Percentiles rank a stretch among this genome's conserved stretches.
phyloP scores from a whole-genome alignment of 257 asterid species.

The Leonotis leonurus region DNA sequence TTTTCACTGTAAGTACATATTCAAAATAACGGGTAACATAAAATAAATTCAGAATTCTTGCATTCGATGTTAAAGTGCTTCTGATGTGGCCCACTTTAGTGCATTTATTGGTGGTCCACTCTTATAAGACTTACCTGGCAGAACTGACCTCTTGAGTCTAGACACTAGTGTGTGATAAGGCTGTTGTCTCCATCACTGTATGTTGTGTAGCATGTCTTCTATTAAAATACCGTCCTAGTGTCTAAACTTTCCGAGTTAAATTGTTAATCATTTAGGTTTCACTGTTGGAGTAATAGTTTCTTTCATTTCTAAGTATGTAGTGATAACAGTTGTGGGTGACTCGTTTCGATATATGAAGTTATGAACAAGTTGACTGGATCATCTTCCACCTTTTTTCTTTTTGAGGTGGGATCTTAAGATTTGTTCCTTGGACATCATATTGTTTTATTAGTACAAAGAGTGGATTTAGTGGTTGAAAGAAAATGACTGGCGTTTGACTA shows the following conservation, averaged over 20 bases:
- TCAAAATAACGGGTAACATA: too few species aligned
- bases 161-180: neutral
- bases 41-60: too few species aligned
- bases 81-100: neutral
- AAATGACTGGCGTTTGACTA: neutral
- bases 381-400: too few species aligned
- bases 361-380: neutral
- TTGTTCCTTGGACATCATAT: neutral
- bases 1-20: slow-evolving; percentile 74
- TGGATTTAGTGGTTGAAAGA: neutral
- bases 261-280: neutral
- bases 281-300: neutral
- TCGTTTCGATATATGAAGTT: neutral
- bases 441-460: neutral
- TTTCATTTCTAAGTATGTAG: neutral
- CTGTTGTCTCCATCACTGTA: neutral
- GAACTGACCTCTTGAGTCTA: neutral
- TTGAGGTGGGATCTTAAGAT: too few species aligned
- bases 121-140: neutral
- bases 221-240: neutral
- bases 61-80: neutral
- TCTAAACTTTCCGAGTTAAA: neutral
- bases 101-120: neutral
- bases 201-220: neutral
- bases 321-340: neutral